A percentile compares a stretch with the other conserved stretches of the same genome.
Evolutionary conservation across 805 yeast genomes (phyloP).

Genomic region (Kuraishia piskuri): DNA sequence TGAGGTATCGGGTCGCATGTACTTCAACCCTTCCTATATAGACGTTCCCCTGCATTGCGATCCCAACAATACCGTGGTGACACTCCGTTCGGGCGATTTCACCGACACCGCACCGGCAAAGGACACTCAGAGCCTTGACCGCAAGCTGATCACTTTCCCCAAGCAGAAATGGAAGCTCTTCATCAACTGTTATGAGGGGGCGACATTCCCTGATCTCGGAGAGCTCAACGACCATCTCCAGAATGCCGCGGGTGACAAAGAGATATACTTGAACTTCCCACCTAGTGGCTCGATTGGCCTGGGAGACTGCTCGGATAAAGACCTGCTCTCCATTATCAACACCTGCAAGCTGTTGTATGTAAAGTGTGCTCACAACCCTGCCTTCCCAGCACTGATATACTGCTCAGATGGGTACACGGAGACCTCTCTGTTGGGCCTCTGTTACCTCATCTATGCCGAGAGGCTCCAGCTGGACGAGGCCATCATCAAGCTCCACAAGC

Average conservation of each 20-base stretch:
- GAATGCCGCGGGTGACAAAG: constrained; percentile 9
- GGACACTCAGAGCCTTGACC: constrained; percentile 13
- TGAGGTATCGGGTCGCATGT: not conserved
- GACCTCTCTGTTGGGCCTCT: constrained; percentile 64
- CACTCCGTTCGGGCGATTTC: constrained; percentile 23
- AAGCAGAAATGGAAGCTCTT: constrained; percentile 45
- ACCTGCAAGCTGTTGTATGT: constrained; percentile 59
- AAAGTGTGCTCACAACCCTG: constrained; percentile 17
- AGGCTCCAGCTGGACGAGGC: constrained; percentile 57
- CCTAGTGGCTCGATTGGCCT: constrained; percentile 78
- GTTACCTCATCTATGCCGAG: constrained; percentile 64
- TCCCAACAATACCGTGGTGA: constrained; percentile 41
- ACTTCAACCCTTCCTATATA: not conserved
- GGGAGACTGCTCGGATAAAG: constrained; percentile 58
- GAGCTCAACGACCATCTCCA: constrained; percentile 22
- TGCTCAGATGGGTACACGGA: constrained; percentile 94
- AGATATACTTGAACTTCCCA: constrained; percentile 52
- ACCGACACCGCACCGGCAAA: not conserved
- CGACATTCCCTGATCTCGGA: constrained; percentile 38
- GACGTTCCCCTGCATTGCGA: constrained; percentile 35
- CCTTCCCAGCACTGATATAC: constrained; percentile 46
- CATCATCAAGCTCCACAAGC: constrained; percentile 50
- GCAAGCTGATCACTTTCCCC: constrained; percentile 38
- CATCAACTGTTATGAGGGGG: constrained; percentile 53
- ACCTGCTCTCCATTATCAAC: constrained; percentile 55